A percentile compares a stretch with the other conserved stretches of the same genome.
Evolutionary conservation across 352 stramenopile species (phyloP).

Genomic region (Phytophthora uliginosa): DNA sequence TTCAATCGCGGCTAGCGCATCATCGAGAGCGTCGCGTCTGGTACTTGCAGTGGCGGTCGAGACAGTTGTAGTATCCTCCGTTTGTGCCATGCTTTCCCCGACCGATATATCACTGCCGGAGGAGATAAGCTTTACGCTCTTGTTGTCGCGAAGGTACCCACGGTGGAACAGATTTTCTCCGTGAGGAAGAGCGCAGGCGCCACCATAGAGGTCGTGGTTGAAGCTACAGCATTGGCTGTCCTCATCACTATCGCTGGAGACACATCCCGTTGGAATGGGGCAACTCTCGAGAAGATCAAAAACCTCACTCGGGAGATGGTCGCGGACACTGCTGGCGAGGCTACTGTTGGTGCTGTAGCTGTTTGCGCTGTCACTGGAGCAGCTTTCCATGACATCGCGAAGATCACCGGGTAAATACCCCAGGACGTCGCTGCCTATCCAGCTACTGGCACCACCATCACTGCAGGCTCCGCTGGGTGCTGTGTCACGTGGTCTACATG

Average conservation of each 20-base stretch:
- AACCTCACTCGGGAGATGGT: background rate
- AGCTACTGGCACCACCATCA: conserved; percentile 1
- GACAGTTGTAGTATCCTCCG: background rate
- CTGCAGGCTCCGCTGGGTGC: background rate
- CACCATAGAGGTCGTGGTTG: background rate
- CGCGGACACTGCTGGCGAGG: background rate
- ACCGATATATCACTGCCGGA: background rate
- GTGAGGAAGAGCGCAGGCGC: background rate
- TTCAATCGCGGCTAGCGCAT: background rate
- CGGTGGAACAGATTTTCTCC: background rate
- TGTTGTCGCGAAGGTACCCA: background rate
- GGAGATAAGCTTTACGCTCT: background rate
- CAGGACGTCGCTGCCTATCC: conserved; percentile 9
- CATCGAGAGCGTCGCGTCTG: background rate
- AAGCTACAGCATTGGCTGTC: background rate
- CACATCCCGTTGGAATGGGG: background rate
- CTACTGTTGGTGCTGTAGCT: conserved; percentile 8
- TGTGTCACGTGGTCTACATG: too few species aligned
- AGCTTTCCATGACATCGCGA: conserved; percentile 11
- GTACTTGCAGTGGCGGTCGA: background rate
- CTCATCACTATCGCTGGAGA: background rate
- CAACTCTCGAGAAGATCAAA: conserved; percentile 4
- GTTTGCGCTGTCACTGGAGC: background rate
- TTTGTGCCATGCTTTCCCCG: background rate
- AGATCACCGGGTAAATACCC: background rate